Evolutionary conservation across 768 basidiomycete genomes (phyloP).

Genomic region (Suillus decipiens): DNA sequence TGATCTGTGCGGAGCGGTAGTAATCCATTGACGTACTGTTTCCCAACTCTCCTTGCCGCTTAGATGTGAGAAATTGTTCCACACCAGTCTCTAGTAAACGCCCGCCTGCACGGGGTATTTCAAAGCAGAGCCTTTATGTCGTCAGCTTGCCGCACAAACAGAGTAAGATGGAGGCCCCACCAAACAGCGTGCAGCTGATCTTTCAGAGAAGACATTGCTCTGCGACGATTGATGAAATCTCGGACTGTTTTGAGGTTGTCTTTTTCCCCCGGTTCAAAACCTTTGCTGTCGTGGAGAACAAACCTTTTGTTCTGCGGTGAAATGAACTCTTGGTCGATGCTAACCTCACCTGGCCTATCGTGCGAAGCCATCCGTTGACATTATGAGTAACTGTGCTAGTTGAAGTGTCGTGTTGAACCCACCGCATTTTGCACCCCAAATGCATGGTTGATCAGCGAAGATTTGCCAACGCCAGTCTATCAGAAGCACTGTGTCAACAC

Average conservation of each 20-base stretch:
- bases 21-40: not conserved
- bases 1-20: not conserved
- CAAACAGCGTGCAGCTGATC: too few relatives aligned
- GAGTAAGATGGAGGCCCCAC: too few relatives aligned
- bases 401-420: too few relatives aligned
- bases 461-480: too few relatives aligned
- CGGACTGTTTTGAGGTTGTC: slow-evolving; percentile 10
- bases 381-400: too few relatives aligned
- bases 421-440: too few relatives aligned
- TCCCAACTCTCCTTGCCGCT: not conserved
- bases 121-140: not conserved
- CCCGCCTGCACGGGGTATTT: not conserved
- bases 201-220: too few relatives aligned
- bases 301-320: slow-evolving; percentile 13
- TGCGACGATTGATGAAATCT: slow-evolving; percentile 9
- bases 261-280: slow-evolving; percentile 16
- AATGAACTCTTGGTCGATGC: slow-evolving; percentile 15
- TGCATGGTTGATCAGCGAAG: not conserved
- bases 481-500: too few relatives aligned
- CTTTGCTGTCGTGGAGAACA: slow-evolving; percentile 19
- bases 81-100: not conserved
- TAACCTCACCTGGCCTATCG: too few relatives aligned
- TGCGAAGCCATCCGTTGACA: too few relatives aligned
- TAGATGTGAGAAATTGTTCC: not conserved
- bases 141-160: not conserved